Conservation (phyloP, 495 filamentous ascomycete species). For the Lasiosphaeriaceae sp. region DNA sequence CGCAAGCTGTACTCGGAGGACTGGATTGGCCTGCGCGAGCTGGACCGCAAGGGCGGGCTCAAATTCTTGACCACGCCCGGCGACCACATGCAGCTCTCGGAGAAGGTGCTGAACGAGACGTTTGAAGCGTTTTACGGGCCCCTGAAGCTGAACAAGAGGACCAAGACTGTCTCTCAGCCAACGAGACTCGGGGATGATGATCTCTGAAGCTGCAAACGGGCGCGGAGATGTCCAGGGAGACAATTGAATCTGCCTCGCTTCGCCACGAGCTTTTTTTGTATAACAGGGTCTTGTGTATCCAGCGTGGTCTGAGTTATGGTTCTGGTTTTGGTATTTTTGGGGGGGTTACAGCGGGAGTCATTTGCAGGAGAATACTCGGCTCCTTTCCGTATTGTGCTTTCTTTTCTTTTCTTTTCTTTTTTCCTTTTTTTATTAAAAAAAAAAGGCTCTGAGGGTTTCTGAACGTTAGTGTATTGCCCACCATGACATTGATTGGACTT, state of each 20-base stretch:
- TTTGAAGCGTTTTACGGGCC: conserved; percentile 74
- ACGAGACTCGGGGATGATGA: conserved; percentile 10
- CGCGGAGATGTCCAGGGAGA: no score
- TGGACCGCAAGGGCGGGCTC: conserved; percentile 78
- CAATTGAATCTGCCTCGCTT: no score
- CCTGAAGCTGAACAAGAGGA: conserved; percentile 21
- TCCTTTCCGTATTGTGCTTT: no score
- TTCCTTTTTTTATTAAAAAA: no score
- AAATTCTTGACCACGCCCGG: conserved; percentile 69
- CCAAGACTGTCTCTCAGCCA: conserved; percentile 19
- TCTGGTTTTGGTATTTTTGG: conserved; percentile 6
- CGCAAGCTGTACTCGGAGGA: conserved; percentile 80
- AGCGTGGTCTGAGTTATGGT: neutral
- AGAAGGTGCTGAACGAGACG: conserved; percentile 58
- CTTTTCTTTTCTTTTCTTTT: no score
- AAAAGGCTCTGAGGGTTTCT: no score
- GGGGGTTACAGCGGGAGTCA: neutral
- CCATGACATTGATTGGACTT: no score
- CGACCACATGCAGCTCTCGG: conserved; percentile 77
- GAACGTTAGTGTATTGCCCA: no score
- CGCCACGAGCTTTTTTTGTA: neutral
- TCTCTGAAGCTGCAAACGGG: no score
- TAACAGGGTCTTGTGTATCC: no score
- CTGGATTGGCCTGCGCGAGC: conserved; percentile 80
- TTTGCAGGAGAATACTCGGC: no score